Conservation (phyloP, 176 grass and related monocot genomes). For the Juncus inflexus region DNA sequence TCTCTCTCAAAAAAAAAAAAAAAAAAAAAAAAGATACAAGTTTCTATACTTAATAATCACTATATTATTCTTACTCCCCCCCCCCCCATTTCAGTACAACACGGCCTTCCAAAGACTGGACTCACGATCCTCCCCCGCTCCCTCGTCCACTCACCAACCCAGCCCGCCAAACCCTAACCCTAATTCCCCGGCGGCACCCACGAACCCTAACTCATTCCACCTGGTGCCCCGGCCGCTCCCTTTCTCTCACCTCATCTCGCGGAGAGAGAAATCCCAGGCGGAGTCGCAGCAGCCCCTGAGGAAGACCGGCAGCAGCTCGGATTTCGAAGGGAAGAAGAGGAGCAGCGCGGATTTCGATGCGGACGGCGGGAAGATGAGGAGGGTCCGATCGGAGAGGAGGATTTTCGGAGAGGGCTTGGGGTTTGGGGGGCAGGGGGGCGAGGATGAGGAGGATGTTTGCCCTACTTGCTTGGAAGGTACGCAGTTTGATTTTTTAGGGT, state of each 20-base stretch:
- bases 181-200: constrained; percentile 28
- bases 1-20: no score
- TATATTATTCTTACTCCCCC: constrained; percentile 2
- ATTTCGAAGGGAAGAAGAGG: constrained; percentile 50
- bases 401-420: constrained; percentile 48
- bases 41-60: background rate
- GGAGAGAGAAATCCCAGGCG: constrained; percentile 64
- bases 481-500: constrained; percentile 2
- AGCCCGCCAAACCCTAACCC: constrained; percentile 34
- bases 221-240: constrained; percentile 65
- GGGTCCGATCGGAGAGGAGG: constrained; percentile 13
- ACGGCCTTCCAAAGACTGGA: constrained; percentile 75
- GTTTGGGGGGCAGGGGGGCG: constrained; percentile 40
- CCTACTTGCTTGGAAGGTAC: constrained; percentile 92
- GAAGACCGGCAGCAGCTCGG: constrained; percentile 77
- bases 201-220: constrained; percentile 55
- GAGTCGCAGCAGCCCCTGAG: constrained; percentile 41
- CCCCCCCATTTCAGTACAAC: constrained; percentile 47
- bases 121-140: constrained; percentile 38
- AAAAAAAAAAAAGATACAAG: no score
- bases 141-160: constrained; percentile 40
- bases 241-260: constrained; percentile 79
- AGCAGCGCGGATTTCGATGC: constrained; percentile 53
- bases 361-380: constrained; percentile 38
- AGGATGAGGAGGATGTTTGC: constrained; percentile 88